Conservation (phyloP, 2,329 filamentous ascomycete species). For the Alternaria ventricosa region DNA sequence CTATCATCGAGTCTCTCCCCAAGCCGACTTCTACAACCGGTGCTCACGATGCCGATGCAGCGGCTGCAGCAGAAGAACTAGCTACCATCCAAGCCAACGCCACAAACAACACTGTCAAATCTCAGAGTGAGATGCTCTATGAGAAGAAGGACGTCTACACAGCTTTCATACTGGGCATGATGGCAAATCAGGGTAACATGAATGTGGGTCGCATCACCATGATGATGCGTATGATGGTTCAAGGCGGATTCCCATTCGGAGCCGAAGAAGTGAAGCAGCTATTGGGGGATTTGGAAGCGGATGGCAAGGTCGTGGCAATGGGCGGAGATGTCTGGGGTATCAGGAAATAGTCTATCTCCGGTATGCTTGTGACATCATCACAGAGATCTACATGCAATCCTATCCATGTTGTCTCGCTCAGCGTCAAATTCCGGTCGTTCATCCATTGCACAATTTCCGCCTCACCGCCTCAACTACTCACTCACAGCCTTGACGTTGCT, state of each 20-base stretch:
- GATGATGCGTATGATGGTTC: slow-evolving; percentile 93
- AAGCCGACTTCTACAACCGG: slow-evolving; percentile 40
- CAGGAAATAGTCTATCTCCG: slow-evolving; percentile 22
- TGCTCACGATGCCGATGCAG: slow-evolving; percentile 39
- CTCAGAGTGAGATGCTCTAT: slow-evolving; percentile 65
- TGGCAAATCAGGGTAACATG: slow-evolving; percentile 91
- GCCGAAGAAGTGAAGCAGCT: slow-evolving; percentile 87
- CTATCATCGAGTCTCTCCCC: slow-evolving; percentile 65
- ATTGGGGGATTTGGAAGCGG: slow-evolving; percentile 70
- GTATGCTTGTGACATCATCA: background rate
- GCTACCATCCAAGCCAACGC: slow-evolving; percentile 48
- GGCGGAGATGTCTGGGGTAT: slow-evolving; percentile 45
- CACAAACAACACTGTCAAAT: slow-evolving; percentile 58
- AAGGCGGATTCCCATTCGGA: slow-evolving; percentile 86
- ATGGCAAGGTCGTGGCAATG: slow-evolving; percentile 37
- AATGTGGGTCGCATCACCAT: slow-evolving; percentile 80
- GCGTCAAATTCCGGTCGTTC: background rate
- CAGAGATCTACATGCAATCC: background rate
- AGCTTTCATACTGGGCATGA: slow-evolving; percentile 92
- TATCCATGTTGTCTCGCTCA: background rate
- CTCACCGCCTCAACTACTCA: background rate
- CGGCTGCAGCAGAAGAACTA: slow-evolving; percentile 46
- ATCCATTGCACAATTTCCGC: background rate
- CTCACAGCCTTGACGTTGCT: background rate
- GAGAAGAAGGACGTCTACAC: slow-evolving; percentile 80